Evolutionary conservation across 345 rosid genomes (phyloP).

Genomic region (Salix dunnii): DNA sequence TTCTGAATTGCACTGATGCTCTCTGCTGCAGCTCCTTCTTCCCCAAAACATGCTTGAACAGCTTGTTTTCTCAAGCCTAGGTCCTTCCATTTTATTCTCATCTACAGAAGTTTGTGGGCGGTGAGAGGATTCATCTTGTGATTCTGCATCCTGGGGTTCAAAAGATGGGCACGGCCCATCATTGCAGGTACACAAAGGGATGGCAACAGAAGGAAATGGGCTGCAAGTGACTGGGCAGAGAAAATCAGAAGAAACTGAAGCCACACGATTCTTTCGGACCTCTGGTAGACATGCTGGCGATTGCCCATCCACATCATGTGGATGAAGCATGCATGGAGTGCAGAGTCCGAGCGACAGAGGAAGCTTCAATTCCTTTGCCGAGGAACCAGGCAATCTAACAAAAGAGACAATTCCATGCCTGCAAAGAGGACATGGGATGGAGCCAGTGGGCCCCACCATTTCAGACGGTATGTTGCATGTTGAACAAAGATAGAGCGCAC

Average conservation of each 20-base stretch:
- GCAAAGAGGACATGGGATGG: constrained; percentile 96
- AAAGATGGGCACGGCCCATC: constrained; percentile 81
- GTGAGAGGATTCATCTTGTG: constrained; percentile 44
- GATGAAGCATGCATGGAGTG: constrained; percentile 86
- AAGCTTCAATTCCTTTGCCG: constrained; percentile 55
- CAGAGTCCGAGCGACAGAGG: constrained; percentile 79
- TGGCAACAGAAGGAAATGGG: constrained; percentile 86
- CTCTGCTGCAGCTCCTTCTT: constrained; percentile 97
- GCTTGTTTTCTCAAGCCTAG: constrained; percentile 71
- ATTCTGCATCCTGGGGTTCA: constrained; percentile 57
- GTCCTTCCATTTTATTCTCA: constrained; percentile 70
- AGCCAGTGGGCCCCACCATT: constrained; percentile 63
- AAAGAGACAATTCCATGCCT: constrained; percentile 83
- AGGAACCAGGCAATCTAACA: constrained; percentile 61
- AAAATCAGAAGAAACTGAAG: constrained; percentile 78
- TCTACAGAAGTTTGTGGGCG: constrained; percentile 43
- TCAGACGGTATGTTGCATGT: constrained; percentile 68
- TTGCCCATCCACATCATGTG: constrained; percentile 47
- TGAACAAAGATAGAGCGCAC: constrained; percentile 94
- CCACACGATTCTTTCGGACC: constrained; percentile 58
- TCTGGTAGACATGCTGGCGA: constrained; percentile 61
- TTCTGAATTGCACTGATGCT: constrained; percentile 95
- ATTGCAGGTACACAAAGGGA: constrained; percentile 81
- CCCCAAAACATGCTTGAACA: constrained; percentile 99
- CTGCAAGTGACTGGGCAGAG: constrained; percentile 91